Evolutionary conservation across 352 stramenopile genomes (phyloP).

Genomic region (Globisporangium acanthophoron): DNA sequence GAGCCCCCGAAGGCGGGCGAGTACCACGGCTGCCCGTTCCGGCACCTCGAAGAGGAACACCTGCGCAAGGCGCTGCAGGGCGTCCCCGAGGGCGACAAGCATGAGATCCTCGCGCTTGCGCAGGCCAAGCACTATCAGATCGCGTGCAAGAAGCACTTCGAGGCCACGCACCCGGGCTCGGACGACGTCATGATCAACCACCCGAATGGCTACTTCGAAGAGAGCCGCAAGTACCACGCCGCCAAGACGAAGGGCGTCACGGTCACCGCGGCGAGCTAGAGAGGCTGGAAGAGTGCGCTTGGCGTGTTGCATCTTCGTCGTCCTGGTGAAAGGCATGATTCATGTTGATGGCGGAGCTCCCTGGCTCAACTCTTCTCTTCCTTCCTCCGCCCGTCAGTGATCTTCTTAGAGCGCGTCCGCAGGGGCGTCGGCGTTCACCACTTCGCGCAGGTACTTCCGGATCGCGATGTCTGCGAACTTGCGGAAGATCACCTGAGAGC

Average conservation of each 20-base stretch:
- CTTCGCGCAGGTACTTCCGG: slow-evolving; percentile 53
- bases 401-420: not conserved
- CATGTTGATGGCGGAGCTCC: not conserved
- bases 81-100: slow-evolving; percentile 76
- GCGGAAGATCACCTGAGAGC: slow-evolving; percentile 50
- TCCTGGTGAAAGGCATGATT: not conserved
- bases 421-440: slow-evolving; percentile 17
- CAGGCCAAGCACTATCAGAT: slow-evolving; percentile 95
- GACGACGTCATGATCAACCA: slow-evolving; percentile 96
- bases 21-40: slow-evolving; percentile 98
- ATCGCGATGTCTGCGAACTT: slow-evolving; percentile 64
- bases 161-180: slow-evolving; percentile 87
- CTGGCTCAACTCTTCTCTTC: not conserved
- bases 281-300: not conserved
- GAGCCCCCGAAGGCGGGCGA: slow-evolving; percentile 90
- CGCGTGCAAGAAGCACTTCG: slow-evolving; percentile 98
- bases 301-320: not conserved
- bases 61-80: slow-evolving; percentile 87
- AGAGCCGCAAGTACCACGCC: slow-evolving; percentile 92
- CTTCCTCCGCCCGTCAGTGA: not conserved
- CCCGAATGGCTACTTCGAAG: slow-evolving; percentile 97
- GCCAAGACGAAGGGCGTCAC: slow-evolving; percentile 73
- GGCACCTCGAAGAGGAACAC: slow-evolving; percentile 93
- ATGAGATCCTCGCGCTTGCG: slow-evolving; percentile 90
- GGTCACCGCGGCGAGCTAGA: slow-evolving; percentile 17